Evolutionary conservation across 768 basidiomycete genomes (phyloP).

Genomic region (Boletus reticuloceps): DNA sequence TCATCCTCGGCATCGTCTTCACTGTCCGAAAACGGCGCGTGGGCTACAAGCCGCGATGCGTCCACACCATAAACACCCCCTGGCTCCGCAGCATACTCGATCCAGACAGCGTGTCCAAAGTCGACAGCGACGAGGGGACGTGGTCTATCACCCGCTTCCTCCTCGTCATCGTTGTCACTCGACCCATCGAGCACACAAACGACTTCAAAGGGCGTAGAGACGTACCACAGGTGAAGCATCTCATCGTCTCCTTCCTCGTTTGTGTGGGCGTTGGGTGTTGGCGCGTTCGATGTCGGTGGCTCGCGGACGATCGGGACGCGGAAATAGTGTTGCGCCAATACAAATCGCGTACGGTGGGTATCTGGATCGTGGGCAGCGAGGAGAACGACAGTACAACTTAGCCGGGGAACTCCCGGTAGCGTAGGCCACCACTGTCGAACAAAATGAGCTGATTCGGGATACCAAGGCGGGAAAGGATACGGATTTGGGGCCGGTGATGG

Average conservation of each 20-base stretch:
- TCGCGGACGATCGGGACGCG: slow-evolving; percentile 52
- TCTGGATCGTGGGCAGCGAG: slow-evolving; percentile 60
- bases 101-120: slow-evolving; percentile 86
- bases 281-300: slow-evolving; percentile 9
- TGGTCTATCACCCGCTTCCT: slow-evolving; percentile 44
- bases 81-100: slow-evolving; percentile 51
- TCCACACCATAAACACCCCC: slow-evolving; percentile 29
- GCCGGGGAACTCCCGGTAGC: slow-evolving; percentile 56
- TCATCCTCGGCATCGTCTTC: slow-evolving; percentile 28
- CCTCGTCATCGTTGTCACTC: slow-evolving; percentile 31
- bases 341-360: slow-evolving; percentile 58
- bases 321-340: slow-evolving; percentile 76
- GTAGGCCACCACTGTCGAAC: slow-evolving; percentile 83
- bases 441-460: slow-evolving; percentile 72
- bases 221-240: slow-evolving; percentile 69
- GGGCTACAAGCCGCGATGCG: slow-evolving; percentile 28
- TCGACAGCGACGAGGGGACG: slow-evolving; percentile 78
- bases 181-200: slow-evolving; percentile 57
- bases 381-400: slow-evolving; percentile 72
- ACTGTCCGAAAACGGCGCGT: slow-evolving; percentile 22
- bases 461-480: slow-evolving; percentile 66
- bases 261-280: not conserved
- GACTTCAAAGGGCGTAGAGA: slow-evolving; percentile 68
- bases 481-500: slow-evolving; percentile 44
- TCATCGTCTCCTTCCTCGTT: slow-evolving; percentile 42